These are phyloP conservation scores for Gastrolobium bilobum DNA, from an alignment of 306 rosid genomes.

Conservation along the genomic window DNA sequence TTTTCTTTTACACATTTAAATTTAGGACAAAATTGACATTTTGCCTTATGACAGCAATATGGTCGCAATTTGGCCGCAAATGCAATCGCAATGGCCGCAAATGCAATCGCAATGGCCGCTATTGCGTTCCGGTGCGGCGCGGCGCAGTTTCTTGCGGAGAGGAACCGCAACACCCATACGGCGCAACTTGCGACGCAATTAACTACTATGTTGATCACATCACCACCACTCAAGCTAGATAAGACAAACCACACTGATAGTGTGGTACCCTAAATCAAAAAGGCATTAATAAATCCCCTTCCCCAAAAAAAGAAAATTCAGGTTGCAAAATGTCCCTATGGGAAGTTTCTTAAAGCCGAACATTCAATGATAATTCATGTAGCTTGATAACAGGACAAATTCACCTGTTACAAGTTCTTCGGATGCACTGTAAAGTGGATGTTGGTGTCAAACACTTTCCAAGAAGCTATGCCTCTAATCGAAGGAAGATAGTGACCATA, in stretches of 20 bases:
- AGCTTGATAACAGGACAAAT: background rate
- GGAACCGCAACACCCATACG: too few relatives aligned
- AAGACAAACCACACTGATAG: background rate
- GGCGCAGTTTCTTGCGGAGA: too few relatives aligned
- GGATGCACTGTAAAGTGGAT: background rate
- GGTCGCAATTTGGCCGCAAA: too few relatives aligned
- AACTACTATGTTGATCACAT: too few relatives aligned
- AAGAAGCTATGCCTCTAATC: conserved; percentile 4
- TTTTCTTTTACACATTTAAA: too few relatives aligned
- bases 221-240: background rate
- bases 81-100: too few relatives aligned
- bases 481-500: conserved; percentile 3
- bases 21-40: too few relatives aligned
- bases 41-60: too few relatives aligned
- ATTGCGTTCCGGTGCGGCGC: too few relatives aligned
- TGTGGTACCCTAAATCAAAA: background rate
- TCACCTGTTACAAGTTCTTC: background rate
- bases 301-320: background rate
- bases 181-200: too few relatives aligned
- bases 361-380: conserved; percentile 1
- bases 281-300: background rate
- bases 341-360: conserved; percentile 19
- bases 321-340: background rate
- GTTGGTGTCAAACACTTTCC: conserved; percentile 11
- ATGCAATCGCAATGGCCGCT: too few relatives aligned